Percentiles rank a stretch among this genome's conserved stretches.
phyloP scores from a whole-genome alignment of 768 basidiomycete genomes.

The Galerina marginata region DNA sequence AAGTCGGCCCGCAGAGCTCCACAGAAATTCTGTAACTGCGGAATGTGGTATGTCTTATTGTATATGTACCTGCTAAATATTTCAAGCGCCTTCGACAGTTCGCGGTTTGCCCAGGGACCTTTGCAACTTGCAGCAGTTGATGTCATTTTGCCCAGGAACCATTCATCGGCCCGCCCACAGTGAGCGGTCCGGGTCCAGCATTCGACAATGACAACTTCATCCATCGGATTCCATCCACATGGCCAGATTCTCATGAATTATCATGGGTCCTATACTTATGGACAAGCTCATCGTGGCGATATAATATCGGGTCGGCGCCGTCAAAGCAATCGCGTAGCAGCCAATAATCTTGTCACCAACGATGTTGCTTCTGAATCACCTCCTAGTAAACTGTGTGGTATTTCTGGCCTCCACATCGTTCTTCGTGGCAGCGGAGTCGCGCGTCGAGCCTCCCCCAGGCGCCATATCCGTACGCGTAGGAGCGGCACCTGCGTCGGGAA shows the following conservation, averaged over 20 bases:
- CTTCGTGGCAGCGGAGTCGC: not conserved
- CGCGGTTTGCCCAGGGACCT: no score
- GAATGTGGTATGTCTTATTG: no score
- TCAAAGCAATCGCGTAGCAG: not conserved
- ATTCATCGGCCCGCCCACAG: not conserved
- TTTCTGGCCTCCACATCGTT: not conserved
- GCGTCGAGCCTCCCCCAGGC: constrained; percentile 44
- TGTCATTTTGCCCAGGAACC: no score
- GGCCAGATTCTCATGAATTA: not conserved
- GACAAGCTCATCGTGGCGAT: not conserved
- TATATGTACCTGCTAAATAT: no score
- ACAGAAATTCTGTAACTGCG: no score
- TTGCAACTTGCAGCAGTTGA: no score
- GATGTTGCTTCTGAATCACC: not conserved
- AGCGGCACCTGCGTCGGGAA: constrained; percentile 39
- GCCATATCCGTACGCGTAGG: constrained; percentile 44
- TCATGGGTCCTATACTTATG: not conserved
- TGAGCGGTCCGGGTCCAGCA: not conserved
- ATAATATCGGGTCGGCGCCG: not conserved
- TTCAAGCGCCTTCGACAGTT: no score
- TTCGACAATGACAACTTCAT: not conserved
- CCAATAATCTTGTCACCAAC: not conserved
- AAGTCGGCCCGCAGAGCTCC: no score
- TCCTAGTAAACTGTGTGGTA: not conserved
- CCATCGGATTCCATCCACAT: not conserved